phyloP scores from a whole-genome alignment of 371 early-diverging fungal species.

The Apophysomyces sp. region DNA sequence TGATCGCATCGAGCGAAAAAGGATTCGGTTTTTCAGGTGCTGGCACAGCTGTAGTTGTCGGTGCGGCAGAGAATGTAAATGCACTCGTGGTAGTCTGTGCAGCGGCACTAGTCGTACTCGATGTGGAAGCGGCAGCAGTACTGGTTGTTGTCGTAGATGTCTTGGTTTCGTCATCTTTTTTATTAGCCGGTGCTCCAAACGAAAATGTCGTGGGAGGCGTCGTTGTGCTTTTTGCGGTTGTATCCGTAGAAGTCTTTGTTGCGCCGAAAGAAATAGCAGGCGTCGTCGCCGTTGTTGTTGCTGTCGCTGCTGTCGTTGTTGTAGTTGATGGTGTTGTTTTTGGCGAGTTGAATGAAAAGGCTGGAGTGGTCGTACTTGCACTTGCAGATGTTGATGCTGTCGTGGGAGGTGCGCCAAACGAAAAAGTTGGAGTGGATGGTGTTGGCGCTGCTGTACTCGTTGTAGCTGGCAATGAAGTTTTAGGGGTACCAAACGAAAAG shows the following conservation, averaged over 20 bases:
- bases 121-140: conserved; percentile 1
- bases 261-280: not conserved
- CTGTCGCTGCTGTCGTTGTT: not conserved
- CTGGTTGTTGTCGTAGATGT: conserved; percentile 11
- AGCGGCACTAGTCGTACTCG: conserved; percentile 1
- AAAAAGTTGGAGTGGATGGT: conserved; percentile 4
- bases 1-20: conserved; percentile 31
- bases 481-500: not conserved
- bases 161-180: conserved; percentile 4
- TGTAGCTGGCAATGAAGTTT: not conserved
- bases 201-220: conserved; percentile 6
- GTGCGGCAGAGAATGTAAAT: conserved; percentile 24
- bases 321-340: not conserved
- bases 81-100: conserved; percentile 12
- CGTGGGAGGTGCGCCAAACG: not conserved
- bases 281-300: not conserved
- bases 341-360: not conserved
- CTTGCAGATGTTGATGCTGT: not conserved
- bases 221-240: not conserved
- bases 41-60: not conserved
- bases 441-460: not conserved
- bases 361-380: not conserved
- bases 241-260: not conserved
- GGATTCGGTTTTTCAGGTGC: conserved; percentile 21
- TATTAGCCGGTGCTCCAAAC: conserved; percentile 8